phyloP scores from a whole-genome alignment of 768 basidiomycete species.

The Phlebiopsis gigantea region DNA sequence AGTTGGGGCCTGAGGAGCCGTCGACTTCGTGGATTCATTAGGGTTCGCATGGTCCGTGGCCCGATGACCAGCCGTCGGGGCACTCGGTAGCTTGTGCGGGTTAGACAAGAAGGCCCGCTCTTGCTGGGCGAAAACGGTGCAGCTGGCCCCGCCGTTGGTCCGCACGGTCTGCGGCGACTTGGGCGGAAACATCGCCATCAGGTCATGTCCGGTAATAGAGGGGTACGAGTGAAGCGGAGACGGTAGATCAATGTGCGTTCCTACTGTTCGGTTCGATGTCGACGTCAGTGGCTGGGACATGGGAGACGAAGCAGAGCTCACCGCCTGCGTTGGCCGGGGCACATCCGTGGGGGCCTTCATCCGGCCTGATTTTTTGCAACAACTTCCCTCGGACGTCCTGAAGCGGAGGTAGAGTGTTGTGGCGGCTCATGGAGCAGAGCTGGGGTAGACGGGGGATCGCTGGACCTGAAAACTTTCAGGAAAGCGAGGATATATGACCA shows the following conservation, averaged over 20 bases:
- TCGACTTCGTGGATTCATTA: neutral
- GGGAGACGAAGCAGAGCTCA: too few relatives aligned
- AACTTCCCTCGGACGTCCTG: too few relatives aligned
- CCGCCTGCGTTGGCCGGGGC: too few relatives aligned
- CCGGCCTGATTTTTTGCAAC: too few relatives aligned
- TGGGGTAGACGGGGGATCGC: neutral
- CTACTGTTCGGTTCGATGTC: too few relatives aligned
- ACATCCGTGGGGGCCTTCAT: too few relatives aligned
- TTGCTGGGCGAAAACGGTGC: conserved; percentile 6
- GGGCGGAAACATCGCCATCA: conserved; percentile 6
- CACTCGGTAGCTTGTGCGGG: neutral
- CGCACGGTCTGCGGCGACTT: neutral
- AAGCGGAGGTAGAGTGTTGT: neutral
- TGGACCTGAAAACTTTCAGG: neutral
- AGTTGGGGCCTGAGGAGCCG: neutral
- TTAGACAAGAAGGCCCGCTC: conserved; percentile 5
- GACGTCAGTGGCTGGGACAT: too few relatives aligned
- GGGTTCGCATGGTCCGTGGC: neutral
- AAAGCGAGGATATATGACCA: neutral
- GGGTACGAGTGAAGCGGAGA: too few relatives aligned
- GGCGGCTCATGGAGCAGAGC: neutral
- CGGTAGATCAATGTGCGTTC: too few relatives aligned
- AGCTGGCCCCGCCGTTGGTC: neutral
- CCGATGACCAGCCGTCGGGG: neutral
- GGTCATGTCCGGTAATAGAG: conserved; percentile 3